A percentile compares a stretch with the other conserved stretches of the same genome.
These are phyloP conservation scores for Salmacisia buchloeana DNA, from an alignment of 1,284 basidiomycete species.

Conservation along the genomic window DNA sequence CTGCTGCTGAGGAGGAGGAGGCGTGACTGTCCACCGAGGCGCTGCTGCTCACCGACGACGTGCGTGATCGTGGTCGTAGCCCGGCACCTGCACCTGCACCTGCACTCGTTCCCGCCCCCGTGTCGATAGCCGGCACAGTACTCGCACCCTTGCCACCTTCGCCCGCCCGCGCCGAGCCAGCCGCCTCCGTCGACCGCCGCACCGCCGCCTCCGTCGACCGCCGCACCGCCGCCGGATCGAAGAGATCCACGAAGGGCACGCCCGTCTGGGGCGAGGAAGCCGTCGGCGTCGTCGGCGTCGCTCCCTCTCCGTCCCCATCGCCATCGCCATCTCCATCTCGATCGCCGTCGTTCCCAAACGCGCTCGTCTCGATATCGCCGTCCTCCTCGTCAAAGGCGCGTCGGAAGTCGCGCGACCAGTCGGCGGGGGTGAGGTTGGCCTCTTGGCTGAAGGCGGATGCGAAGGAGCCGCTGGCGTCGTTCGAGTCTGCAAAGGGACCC, in stretches of 20 bases:
- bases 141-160: too few relatives aligned
- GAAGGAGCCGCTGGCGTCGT: neutral
- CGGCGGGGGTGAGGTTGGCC: constrained; percentile 42
- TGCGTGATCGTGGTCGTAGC: constrained; percentile 8
- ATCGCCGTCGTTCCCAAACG: constrained; percentile 12
- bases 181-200: neutral
- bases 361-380: constrained; percentile 16
- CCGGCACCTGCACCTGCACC: neutral
- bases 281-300: constrained; percentile 17
- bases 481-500: constrained; percentile 46
- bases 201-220: constrained; percentile 2
- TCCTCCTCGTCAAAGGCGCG: constrained; percentile 25
- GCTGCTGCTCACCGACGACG: constrained; percentile 23
- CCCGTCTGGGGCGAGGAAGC: constrained; percentile 19
- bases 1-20: constrained; percentile 1
- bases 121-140: neutral
- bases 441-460: constrained; percentile 26
- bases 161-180: neutral
- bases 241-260: constrained; percentile 22
- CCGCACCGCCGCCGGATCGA: constrained; percentile 9
- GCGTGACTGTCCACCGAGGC: constrained; percentile 20
- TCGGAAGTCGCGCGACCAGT: constrained; percentile 40
- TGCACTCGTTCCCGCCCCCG: neutral
- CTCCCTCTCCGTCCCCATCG: too few relatives aligned
- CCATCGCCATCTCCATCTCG: constrained; percentile 18